phyloP scores from a whole-genome alignment of 345 rosid species.

The Limnanthes douglasii region DNA sequence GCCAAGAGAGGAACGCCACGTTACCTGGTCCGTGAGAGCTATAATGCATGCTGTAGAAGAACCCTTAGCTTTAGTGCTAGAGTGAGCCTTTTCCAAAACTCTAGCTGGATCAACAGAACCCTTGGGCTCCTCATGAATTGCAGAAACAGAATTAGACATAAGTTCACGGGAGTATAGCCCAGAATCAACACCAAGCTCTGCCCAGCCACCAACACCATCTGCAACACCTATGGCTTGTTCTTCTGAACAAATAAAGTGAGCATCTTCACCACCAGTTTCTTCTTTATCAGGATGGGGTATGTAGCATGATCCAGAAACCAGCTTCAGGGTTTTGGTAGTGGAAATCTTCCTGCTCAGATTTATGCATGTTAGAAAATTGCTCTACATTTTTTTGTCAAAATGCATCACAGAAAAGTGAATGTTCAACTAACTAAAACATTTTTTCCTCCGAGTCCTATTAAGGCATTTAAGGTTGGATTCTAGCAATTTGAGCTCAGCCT shows the following conservation, averaged over 20 bases:
- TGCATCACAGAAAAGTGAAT: too few species aligned
- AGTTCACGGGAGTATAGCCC: constrained; percentile 84
- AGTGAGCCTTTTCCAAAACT: constrained; percentile 85
- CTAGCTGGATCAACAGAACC: constrained; percentile 77
- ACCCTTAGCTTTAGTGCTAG: constrained; percentile 74
- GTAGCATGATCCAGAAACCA: constrained; percentile 80
- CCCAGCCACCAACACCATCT: constrained; percentile 99
- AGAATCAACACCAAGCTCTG: constrained; percentile 75
- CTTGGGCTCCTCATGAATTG: constrained; percentile 75
- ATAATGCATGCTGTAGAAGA: constrained; percentile 96
- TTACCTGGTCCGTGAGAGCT: constrained; percentile 79
- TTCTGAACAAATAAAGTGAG: constrained; percentile 76
- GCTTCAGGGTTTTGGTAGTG: constrained; percentile 37
- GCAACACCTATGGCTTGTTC: constrained; percentile 91
- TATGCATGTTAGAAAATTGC: too few species aligned
- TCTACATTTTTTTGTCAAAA: too few species aligned
- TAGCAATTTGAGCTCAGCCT: too few species aligned
- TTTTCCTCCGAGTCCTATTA: too few species aligned
- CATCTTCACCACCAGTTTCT: constrained; percentile 99
- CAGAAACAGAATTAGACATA: constrained; percentile 78
- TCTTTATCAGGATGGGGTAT: constrained; percentile 99
- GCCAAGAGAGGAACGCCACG: constrained; percentile 5
- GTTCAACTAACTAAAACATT: too few species aligned
- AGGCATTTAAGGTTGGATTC: too few species aligned
- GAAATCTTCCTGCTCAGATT: constrained; percentile 37